Evolutionary conservation across 257 asterid species (phyloP), one percentile per base, ranked within the genome.

Genomic region (Nicotiana paniculata): DNA sequence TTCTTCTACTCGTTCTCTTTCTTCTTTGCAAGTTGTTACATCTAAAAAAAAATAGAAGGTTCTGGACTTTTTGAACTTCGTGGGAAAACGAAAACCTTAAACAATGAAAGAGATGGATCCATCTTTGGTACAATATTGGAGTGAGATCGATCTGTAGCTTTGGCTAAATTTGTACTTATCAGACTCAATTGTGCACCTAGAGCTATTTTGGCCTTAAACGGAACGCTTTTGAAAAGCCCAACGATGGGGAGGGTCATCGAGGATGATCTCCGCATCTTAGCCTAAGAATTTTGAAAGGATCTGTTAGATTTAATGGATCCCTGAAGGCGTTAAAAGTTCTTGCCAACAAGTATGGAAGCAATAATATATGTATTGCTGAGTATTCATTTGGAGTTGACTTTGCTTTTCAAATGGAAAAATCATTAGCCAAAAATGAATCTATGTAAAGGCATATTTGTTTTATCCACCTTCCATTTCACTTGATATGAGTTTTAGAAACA

Each of bases 341-440:
- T 0, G 90, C 94, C 4, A 90, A 86, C 1, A 93, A 91, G 81
- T 90, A 91, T 16, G 98, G 99, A 4, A 90, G 97, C 72, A 88
- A 86, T 85, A 93, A 90, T 39, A 90, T 93, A 11, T 94, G 98
- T 30, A 84, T 94, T 4, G 93, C 98, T 0, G 98, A 98, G 10
- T 98, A 96, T 84, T 94, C 99, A 4, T 84, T 96, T 33, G 99
- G 98, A 12, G 98, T 98, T 5, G 99, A 97, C 11, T 94, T 96
- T 69, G 98, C 99, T n/a, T 97, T 96, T 51, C 99, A 96, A 89
- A 93, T 93, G 0, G 99, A 98, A 53, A 96, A 96, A 85, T 89
- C 92, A 3, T 80, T 96, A 54, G 99, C 99, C 21, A 96, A 96
- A 90, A 94, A 75, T 97, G 92, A 18, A 83, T 96, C 9, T 91